Conservation (phyloP, 1,284 basidiomycete genomes). For the Cystobasidiaceae sp. region DNA sequence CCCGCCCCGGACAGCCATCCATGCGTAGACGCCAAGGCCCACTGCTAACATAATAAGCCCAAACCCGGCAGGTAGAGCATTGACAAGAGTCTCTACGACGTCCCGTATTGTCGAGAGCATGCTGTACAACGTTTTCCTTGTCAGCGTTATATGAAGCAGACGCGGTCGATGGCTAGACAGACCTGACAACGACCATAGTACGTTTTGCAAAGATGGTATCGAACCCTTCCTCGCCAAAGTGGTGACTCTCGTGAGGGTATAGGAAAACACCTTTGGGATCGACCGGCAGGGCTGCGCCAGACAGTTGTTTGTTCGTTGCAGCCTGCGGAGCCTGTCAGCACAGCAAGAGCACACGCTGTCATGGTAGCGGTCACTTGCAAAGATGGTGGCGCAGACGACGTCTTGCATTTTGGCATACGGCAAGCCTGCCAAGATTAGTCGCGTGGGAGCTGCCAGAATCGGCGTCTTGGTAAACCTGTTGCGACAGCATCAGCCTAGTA, state of each 20-base stretch:
- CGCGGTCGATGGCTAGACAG: neutral
- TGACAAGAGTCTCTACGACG: neutral
- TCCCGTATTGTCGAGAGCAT: neutral
- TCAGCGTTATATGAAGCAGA: neutral
- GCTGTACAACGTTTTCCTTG: neutral
- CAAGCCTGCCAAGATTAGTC: conserved; percentile 54
- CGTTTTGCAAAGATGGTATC: conserved; percentile 28
- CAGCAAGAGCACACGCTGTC: too few relatives aligned
- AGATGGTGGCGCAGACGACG: conserved; percentile 37
- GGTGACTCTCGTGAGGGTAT: conserved; percentile 15
- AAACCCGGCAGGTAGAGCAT: too few relatives aligned
- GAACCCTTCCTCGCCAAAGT: conserved; percentile 20
- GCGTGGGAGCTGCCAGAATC: conserved; percentile 51
- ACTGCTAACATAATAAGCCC: too few relatives aligned
- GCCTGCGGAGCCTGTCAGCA: too few relatives aligned
- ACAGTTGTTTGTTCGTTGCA: neutral
- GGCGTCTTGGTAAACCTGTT: conserved; percentile 49
- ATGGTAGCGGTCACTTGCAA: neutral
- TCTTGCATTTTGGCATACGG: conserved; percentile 44
- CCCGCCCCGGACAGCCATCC: too few relatives aligned
- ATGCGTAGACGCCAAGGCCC: too few relatives aligned
- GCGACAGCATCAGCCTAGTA: conserved; percentile 44
- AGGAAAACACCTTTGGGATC: conserved; percentile 36
- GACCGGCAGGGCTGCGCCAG: conserved; percentile 31
- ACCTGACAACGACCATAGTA: conserved; percentile 33